phyloP scores from a whole-genome alignment of 352 stramenopile species.

The Globisporangium megalacanthum region DNA sequence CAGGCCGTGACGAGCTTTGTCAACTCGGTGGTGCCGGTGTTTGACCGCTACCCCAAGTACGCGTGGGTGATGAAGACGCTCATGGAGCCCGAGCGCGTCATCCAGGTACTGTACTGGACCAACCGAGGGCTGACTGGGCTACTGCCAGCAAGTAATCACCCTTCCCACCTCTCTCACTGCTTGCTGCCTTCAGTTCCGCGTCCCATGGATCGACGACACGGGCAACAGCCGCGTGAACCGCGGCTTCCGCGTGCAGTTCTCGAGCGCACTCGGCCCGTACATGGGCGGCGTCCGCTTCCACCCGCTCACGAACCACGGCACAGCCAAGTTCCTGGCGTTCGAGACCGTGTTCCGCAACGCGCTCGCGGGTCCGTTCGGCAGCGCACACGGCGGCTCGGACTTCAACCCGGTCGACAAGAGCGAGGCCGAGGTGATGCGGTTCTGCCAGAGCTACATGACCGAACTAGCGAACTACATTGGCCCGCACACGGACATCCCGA shows the following conservation, averaged over 20 bases:
- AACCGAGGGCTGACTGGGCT: no score
- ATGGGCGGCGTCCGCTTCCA: slow-evolving; percentile 96
- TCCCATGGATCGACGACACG: slow-evolving; percentile 96
- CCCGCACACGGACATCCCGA: slow-evolving; percentile 93
- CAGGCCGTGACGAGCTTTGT: slow-evolving; percentile 75
- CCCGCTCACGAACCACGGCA: slow-evolving; percentile 84
- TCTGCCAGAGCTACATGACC: slow-evolving; percentile 98
- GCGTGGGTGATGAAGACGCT: slow-evolving; percentile 90
- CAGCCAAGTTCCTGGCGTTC: slow-evolving; percentile 91
- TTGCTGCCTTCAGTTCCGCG: slow-evolving; percentile 82
- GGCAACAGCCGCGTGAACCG: slow-evolving; percentile 95
- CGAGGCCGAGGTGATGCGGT: slow-evolving; percentile 97
- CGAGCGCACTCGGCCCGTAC: slow-evolving; percentile 87
- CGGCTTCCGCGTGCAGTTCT: slow-evolving; percentile 97
- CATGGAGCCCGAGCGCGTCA: slow-evolving; percentile 95
- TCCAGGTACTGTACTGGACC: slow-evolving; percentile 33
- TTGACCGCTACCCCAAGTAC: slow-evolving; percentile 87
- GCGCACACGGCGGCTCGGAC: slow-evolving; percentile 90
- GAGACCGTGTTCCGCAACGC: slow-evolving; percentile 96
- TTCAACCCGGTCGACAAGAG: slow-evolving; percentile 98
- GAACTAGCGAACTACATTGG: slow-evolving; percentile 98
- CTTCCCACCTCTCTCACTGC: not conserved
- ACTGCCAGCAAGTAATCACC: not conserved
- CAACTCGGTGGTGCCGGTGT: slow-evolving; percentile 80
- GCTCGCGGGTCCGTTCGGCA: slow-evolving; percentile 74